Evolutionary conservation across 2,329 filamentous ascomycete species (phyloP), one percentile per base, ranked within the genome.

Genomic region (Geoglossum cookeanum): DNA sequence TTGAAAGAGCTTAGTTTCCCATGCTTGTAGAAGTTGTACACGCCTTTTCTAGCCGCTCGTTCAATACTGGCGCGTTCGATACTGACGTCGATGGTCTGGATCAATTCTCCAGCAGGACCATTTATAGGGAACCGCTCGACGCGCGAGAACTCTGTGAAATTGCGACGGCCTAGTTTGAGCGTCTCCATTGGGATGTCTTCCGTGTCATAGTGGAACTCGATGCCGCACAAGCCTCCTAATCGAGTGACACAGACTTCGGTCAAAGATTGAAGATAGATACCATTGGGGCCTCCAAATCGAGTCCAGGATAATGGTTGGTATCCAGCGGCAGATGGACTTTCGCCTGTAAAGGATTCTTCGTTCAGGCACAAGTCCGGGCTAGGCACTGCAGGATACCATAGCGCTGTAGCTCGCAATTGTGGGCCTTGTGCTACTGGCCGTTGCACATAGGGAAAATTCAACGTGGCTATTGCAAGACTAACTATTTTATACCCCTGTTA

Each of bases 301-400:
- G 44, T 57, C 55, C 55, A 57, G 42, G 45, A 37, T 57, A 57
- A 49, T 49, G 55, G 55, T 49, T 57, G 55, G 37, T 49, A 57
- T 39, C 35, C 44, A 49, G 55, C 45, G 35, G 35, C 32, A 39
- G 55, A 57, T 8, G 55, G 55, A 35, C 42, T 42, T 56, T 57
- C 44, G 30, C 37, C 55, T 49, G 55, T 57, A 49, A 49, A 57
- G 42, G 55, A 57, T 29, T 39, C 42, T 57, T 49, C 55, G 44
- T 57, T 57, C 27, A 57, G 55, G 55, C 55, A 57, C 48, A 57
- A 57, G 11, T 49, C 55, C 27, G 55, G 44, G 11, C 45, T 37
- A 22, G 55, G 55, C 30, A 57, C 48, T 57, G 22, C 37, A 49
- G 55, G 55, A 49, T 57, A 57, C 42, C 55, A 57, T 11, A 57